These are phyloP conservation scores for Candida sp. DNA, from an alignment of 1,139 yeast species.

Conservation along the genomic window DNA sequence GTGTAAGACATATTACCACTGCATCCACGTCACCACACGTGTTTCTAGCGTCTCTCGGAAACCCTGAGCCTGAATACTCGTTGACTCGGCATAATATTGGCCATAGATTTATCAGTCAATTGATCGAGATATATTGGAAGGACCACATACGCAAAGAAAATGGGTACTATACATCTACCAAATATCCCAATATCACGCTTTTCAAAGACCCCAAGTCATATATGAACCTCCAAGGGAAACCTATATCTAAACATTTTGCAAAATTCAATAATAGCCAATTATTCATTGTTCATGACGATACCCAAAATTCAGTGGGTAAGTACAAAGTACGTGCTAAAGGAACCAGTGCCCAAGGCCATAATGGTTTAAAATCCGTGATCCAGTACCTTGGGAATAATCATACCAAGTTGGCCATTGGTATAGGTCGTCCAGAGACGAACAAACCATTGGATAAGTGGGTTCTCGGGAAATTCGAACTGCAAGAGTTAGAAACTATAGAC, in stretches of 20 bases:
- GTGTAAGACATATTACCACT: not conserved
- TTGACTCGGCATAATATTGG: conserved; percentile 81
- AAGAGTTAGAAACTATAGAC: conserved; percentile 31
- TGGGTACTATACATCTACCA: conserved; percentile 15
- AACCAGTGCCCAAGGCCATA: conserved; percentile 72
- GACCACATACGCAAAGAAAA: conserved; percentile 8
- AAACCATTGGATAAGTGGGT: conserved; percentile 59
- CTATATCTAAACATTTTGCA: conserved; percentile 46
- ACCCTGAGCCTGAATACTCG: conserved; percentile 63
- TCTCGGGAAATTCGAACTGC: conserved; percentile 39
- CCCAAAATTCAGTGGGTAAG: conserved; percentile 62
- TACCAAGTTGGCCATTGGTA: conserved; percentile 64
- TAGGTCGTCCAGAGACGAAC: conserved; percentile 56
- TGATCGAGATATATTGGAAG: conserved; percentile 24
- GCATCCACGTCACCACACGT: not conserved
- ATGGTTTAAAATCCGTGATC: conserved; percentile 65
- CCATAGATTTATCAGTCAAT: conserved; percentile 44
- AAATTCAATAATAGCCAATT: conserved; percentile 26
- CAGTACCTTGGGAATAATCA: conserved; percentile 40
- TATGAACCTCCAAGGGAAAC: conserved; percentile 70
- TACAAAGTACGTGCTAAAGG: conserved; percentile 54
- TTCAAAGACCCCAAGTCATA: conserved; percentile 46
- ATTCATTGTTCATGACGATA: conserved; percentile 73
- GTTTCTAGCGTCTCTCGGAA: conserved; percentile 64
- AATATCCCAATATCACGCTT: conserved; percentile 20